Base-by-base conservation (phyloP, 257 asterid genomes). In the Primulina eburnea region DNA sequence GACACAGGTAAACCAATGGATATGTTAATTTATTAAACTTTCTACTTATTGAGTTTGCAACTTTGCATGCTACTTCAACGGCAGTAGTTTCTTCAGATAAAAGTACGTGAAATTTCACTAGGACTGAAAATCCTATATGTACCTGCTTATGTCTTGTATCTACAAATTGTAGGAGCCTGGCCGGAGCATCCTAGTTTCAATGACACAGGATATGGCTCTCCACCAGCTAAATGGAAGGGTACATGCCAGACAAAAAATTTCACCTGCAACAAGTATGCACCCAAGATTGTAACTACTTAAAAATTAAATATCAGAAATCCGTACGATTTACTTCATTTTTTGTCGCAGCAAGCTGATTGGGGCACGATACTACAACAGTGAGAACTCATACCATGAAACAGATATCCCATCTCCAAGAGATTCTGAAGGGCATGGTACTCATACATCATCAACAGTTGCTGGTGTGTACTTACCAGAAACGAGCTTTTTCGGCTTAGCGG, bases 161-260 rank as follows among this genome's bases (percentile, higher is more conserved):
- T 62, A 24, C n/a, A 0, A 1, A 26, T 11, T 33, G 5, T 47
- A 79, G 83, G 83, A 55, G 58, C 78, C 7, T 83, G 84, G 83
- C 86, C 86, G 9, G 88, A 78, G 77, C 80, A 78, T 29, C 82
- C 82, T 4, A 76, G 88, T 16, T 83, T 81, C 68, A 74, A 71
- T 7, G 88, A 78, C 80, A 52, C 60, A 0, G 82, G 76, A n/a
- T 71, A 53, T 8, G 60, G 82, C 52, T 76, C 82, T 71, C 82
- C 82, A 35, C 84, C 86, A 4, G 35, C 82, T n/a, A 78, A 74
- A 73, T 78, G 88, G 86, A 83, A 78, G 60, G 86, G 84, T 4
- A 69, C 74, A 8, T 83, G 88, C 79, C 65, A 74, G 20, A 62
- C 75, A 60, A 38, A 20, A 11, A 81, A 81, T 68, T 83, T 83